phyloP scores from a whole-genome alignment of 768 basidiomycete genomes.

The Piloderma croceum region DNA sequence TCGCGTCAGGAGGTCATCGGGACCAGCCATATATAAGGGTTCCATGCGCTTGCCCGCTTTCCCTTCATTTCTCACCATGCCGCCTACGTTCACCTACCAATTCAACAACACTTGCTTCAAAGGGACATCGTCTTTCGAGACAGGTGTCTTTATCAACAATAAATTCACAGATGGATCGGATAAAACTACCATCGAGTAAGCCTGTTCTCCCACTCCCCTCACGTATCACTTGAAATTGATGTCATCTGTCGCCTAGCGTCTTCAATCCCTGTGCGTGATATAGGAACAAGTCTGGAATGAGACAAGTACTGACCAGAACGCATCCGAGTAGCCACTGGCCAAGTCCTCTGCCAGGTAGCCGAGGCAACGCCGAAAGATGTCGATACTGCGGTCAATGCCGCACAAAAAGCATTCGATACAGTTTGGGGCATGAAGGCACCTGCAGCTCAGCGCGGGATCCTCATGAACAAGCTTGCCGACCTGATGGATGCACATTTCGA shows the following conservation, averaged over 20 bases:
- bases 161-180: conserved; percentile 18
- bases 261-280: too few species aligned
- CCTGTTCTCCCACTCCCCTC: too few species aligned
- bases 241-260: too few species aligned
- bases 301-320: too few species aligned
- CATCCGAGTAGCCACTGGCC: conserved; percentile 70
- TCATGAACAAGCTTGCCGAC: conserved; percentile 59
- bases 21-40: too few species aligned
- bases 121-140: conserved; percentile 20
- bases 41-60: too few species aligned
- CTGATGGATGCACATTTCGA: conserved; percentile 58
- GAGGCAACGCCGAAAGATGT: conserved; percentile 67
- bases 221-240: too few species aligned
- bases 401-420: conserved; percentile 57
- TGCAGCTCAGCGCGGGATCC: conserved; percentile 45
- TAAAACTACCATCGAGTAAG: conserved; percentile 12
- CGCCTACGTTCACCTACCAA: conserved; percentile 23
- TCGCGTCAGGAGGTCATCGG: too few species aligned
- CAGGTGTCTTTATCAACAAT: conserved; percentile 41
- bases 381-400: conserved; percentile 67
- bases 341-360: conserved; percentile 50
- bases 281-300: too few species aligned
- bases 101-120: conserved; percentile 22
- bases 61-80: conserved; percentile 9
- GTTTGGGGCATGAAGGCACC: conserved; percentile 63